phyloP scores from a whole-genome alignment of 1,139 yeast species.

The Geotrichum macrosporum region DNA sequence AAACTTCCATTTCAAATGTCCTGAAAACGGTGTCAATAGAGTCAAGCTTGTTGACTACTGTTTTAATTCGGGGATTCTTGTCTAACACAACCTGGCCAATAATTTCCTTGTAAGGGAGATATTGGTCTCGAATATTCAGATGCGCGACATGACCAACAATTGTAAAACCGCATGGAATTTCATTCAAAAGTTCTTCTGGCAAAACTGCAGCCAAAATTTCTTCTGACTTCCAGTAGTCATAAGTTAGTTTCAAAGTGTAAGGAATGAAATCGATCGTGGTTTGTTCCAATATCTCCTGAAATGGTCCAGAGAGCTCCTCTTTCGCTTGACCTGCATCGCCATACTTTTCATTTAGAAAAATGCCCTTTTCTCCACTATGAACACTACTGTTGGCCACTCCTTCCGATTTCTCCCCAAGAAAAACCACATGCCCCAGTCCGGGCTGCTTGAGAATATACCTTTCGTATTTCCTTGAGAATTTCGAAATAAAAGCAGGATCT shows the following conservation, averaged over 20 bases:
- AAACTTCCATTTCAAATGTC: constrained; percentile 87
- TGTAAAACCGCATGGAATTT: constrained; percentile 86
- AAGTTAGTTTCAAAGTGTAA: constrained; percentile 56
- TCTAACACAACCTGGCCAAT: constrained; percentile 91
- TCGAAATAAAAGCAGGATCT: constrained; percentile 54
- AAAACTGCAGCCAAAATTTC: constrained; percentile 73
- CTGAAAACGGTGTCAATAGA: constrained; percentile 82
- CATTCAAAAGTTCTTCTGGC: constrained; percentile 66
- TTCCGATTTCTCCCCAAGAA: constrained; percentile 34
- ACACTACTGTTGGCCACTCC: constrained; percentile 18
- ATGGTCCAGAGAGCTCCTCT: constrained; percentile 41
- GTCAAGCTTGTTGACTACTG: constrained; percentile 93
- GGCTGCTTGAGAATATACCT: constrained; percentile 59
- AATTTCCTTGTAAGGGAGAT: constrained; percentile 70
- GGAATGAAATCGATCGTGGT: constrained; percentile 48
- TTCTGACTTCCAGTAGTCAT: constrained; percentile 86
- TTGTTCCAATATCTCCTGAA: constrained; percentile 47
- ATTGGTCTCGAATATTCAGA: constrained; percentile 76
- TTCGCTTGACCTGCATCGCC: constrained; percentile 41
- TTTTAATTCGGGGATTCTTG: constrained; percentile 71
- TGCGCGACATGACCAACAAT: constrained; percentile 97
- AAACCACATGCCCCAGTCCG: constrained; percentile 61
- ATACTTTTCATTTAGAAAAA: constrained; percentile 56
- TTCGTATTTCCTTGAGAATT: constrained; percentile 47
- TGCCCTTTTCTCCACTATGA: constrained; percentile 47